These are phyloP conservation scores for Phytophthora sojae DNA, from an alignment of 352 stramenopile genomes.

Conservation along the genomic window DNA sequence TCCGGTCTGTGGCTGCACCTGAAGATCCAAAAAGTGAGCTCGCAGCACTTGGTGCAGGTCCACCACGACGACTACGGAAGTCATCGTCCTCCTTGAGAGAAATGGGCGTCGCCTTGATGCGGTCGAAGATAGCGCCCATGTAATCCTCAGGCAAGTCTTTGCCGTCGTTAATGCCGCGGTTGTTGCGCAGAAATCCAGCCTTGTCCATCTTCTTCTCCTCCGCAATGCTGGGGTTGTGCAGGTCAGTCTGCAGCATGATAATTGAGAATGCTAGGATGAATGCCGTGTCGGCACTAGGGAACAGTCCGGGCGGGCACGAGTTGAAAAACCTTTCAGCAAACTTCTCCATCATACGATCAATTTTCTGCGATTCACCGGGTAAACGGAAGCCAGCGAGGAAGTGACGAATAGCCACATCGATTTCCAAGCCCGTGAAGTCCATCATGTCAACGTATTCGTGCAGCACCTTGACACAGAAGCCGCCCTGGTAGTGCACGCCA, in stretches of 20 bases:
- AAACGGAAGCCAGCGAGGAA: constrained; percentile 99
- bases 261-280: constrained; percentile 98
- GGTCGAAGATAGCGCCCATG: constrained; percentile 95
- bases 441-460: constrained; percentile 97
- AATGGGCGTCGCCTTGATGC: constrained; percentile 96
- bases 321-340: constrained; percentile 96
- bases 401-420: constrained; percentile 98
- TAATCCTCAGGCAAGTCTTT: constrained; percentile 95
- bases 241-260: constrained; percentile 93
- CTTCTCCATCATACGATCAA: constrained; percentile 99
- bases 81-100: constrained; percentile 97
- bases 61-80: constrained; percentile 45
- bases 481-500: constrained; percentile 95
- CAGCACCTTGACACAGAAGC: constrained; percentile 93
- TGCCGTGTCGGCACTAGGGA: constrained; percentile 96
- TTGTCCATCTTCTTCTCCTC: constrained; percentile 98
- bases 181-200: constrained; percentile 97
- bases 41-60: constrained; percentile 36
- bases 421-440: constrained; percentile 94
- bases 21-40: constrained; percentile 74
- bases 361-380: constrained; percentile 99
- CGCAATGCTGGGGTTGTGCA: constrained; percentile 99
- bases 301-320: constrained; percentile 80
- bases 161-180: constrained; percentile 97
- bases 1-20: constrained; percentile 59